A percentile compares a stretch with the other conserved stretches of the same genome.
Evolutionary conservation across 176 grass and related monocot genomes (phyloP).

Genomic region (Oryza nivara): DNA sequence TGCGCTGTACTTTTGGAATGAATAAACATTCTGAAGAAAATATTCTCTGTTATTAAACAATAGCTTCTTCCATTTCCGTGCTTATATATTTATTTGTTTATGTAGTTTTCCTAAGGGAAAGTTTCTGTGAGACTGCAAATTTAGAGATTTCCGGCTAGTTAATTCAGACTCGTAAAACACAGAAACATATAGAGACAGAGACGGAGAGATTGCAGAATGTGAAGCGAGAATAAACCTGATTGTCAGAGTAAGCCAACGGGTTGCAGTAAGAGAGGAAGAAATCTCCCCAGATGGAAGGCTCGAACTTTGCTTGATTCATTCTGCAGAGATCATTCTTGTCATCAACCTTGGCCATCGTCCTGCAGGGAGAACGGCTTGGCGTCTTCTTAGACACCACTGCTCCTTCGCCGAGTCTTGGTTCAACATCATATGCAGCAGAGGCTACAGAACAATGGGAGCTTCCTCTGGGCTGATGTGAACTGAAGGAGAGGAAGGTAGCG

Average conservation of each 20-base stretch:
- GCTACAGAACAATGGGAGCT: background rate
- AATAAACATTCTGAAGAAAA: too few relatives aligned
- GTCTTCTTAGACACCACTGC: background rate
- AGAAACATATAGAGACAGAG: too few relatives aligned
- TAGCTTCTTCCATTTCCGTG: too few relatives aligned
- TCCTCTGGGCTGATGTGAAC: background rate
- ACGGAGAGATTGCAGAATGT: background rate
- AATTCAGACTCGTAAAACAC: too few relatives aligned
- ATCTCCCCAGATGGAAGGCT: constrained; percentile 24
- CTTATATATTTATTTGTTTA: too few relatives aligned
- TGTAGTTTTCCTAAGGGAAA: too few relatives aligned
- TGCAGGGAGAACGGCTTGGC: too few relatives aligned
- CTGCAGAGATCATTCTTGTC: background rate
- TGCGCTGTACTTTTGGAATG: too few relatives aligned
- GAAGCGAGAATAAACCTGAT: background rate
- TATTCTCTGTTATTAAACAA: too few relatives aligned
- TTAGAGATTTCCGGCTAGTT: too few relatives aligned
- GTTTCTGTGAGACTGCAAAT: too few relatives aligned
- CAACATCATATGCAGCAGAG: background rate
- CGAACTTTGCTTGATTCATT: background rate
- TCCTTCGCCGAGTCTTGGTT: background rate
- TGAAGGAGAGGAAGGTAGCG: background rate
- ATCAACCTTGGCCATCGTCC: background rate
- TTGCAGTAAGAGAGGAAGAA: constrained; percentile 23
- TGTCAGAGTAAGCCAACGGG: background rate